These are phyloP conservation scores for Oryza meridionalis DNA, from an alignment of 176 grass and related monocot species.

Conservation along the genomic window DNA sequence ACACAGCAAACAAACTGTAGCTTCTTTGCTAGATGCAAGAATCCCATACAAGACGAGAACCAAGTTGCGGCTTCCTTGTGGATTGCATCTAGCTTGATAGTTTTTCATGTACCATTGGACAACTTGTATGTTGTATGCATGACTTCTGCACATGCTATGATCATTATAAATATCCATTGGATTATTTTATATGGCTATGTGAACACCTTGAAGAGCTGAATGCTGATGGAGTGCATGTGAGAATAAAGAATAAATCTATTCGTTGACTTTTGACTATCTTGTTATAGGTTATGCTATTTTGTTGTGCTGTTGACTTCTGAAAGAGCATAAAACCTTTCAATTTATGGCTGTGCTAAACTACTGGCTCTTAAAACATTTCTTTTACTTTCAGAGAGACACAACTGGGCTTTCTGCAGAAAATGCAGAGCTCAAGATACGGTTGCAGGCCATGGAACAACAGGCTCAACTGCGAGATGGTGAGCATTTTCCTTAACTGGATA, in stretches of 20 bases:
- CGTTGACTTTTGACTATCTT: slow-evolving; percentile 37
- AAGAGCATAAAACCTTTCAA: slow-evolving; percentile 22
- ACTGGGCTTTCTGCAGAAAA: slow-evolving; percentile 95
- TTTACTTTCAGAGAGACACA: slow-evolving; percentile 85
- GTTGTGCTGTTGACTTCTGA: slow-evolving; percentile 10
- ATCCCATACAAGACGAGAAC: not conserved
- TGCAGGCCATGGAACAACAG: slow-evolving; percentile 98
- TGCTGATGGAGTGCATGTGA: slow-evolving; percentile 27
- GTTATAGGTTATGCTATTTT: slow-evolving; percentile 32
- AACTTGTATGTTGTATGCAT: slow-evolving; percentile 39
- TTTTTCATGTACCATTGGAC: slow-evolving; percentile 20
- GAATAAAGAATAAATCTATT: slow-evolving; percentile 10
- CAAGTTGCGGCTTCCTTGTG: slow-evolving; percentile 1
- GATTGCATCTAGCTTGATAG: slow-evolving; percentile 26
- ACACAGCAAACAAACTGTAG: not conserved
- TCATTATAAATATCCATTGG: slow-evolving; percentile 23
- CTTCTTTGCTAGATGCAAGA: slow-evolving; percentile 10
- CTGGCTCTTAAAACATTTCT: slow-evolving; percentile 37
- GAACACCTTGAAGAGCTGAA: slow-evolving; percentile 39
- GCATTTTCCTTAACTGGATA: slow-evolving; percentile 38
- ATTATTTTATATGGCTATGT: slow-evolving; percentile 28
- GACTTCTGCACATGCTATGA: slow-evolving; percentile 39
- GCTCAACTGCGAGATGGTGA: slow-evolving; percentile 92
- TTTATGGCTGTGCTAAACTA: slow-evolving; percentile 27
- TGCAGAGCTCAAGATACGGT: slow-evolving; percentile 94